Evolutionary conservation across 331 rosid genomes (phyloP), one percentile per base, ranked within the genome.

Genomic region (Malus hybrid): DNA sequence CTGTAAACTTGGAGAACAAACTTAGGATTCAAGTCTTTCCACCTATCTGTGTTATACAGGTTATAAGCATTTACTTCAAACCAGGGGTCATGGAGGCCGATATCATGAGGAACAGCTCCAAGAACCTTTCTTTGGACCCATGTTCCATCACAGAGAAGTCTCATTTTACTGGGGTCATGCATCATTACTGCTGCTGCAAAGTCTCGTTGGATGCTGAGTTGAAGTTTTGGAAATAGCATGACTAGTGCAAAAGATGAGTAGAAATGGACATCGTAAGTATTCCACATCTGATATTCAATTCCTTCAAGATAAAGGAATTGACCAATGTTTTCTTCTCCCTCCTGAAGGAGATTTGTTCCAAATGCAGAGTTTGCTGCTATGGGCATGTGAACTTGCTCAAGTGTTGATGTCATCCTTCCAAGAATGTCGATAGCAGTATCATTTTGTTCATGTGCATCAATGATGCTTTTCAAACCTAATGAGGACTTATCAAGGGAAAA

Each of bases 1-100:
- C 98, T 87, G 73, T 94, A 94, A 84, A 88, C 76, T 89, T 94
- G 98, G 79, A 94, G 98, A 77, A 91, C 97, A 81, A 94, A 94
- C 84, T 94, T 94, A 39, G 98, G 92, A 86, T 91, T 94, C 88
- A 91, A 88, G 86, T 94, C 99, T 84, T 94, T 94, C 97, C 99
- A 94, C 87, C 97, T 87, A 80, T 94, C 99, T 0, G 99, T 91
- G 75, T 94, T 77, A 73, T 83, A 82, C 63, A 94, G 74, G 76
- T 85, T 90, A 81, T 94, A 94, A 70, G 89, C 96, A 85, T 94
- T 94, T 72, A 94, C 87, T 88, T 94, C 96, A 80, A 87, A 94
- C 98, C 98, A 94, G 3, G 98, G 98, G 74, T 94, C 97, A 75
- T 82, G 76, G 60, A 87, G 55, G 80, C 98, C 98, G 71, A 94